Evolutionary conservation across 2,329 filamentous ascomycete genomes (phyloP).

Genomic region (Cladosporium oxysporum): DNA sequence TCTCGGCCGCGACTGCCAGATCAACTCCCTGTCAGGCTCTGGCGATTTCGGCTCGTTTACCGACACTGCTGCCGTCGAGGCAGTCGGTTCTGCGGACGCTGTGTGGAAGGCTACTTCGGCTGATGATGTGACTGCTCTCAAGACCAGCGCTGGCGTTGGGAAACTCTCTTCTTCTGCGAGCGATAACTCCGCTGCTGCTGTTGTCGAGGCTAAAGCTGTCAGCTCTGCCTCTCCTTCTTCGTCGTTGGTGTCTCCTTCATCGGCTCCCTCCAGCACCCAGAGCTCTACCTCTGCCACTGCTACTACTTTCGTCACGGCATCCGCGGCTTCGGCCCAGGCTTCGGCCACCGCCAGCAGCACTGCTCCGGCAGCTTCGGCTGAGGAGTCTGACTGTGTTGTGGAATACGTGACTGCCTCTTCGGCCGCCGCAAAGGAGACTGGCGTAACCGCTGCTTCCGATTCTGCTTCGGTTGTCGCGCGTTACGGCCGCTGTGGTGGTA

Average conservation of each 20-base stretch:
- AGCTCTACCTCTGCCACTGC: not conserved
- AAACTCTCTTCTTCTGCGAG: conserved; percentile 23
- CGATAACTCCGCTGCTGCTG: not conserved
- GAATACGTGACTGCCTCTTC: not conserved
- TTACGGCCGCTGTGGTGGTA: not conserved
- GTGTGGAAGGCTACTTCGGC: conserved; percentile 53
- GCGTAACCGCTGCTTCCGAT: not conserved
- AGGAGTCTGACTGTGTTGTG: not conserved
- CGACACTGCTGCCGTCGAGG: conserved; percentile 51
- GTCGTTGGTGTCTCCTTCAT: not conserved
- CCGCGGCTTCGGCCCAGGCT: not conserved
- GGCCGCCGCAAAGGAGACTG: not conserved
- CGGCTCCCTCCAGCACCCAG: not conserved
- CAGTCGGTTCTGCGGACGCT: conserved; percentile 49
- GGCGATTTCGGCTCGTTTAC: conserved; percentile 23
- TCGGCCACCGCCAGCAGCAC: not conserved
- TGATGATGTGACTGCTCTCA: conserved; percentile 37
- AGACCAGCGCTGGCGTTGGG: conserved; percentile 50
- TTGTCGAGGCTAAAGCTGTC: not conserved
- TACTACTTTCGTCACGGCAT: not conserved
- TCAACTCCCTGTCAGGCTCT: conserved; percentile 44
- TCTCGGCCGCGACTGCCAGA: conserved; percentile 54
- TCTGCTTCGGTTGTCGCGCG: not conserved
- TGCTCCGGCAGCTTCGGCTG: not conserved
- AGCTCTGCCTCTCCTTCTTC: not conserved